phyloP scores from a whole-genome alignment of 2,329 filamentous ascomycete species.

The Colletotrichum salicis region DNA sequence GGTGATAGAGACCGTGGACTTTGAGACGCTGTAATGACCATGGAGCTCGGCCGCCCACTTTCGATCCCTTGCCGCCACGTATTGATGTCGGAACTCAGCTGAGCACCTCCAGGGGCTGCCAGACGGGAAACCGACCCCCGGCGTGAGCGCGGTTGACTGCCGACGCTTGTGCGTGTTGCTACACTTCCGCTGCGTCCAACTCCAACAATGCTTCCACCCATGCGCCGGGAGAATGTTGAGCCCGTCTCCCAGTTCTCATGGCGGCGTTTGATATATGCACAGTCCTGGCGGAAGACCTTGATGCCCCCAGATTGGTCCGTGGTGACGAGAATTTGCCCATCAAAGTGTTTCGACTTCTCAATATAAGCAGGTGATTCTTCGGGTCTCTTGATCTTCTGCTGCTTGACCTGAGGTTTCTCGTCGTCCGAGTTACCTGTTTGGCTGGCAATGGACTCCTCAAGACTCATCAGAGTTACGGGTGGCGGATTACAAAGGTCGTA shows the following conservation, averaged over 20 bases:
- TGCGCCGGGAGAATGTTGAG: conserved; percentile 78
- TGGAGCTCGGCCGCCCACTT: conserved; percentile 51
- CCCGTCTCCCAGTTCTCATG: conserved; percentile 81
- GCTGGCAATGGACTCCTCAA: conserved; percentile 67
- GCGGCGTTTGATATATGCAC: conserved; percentile 81
- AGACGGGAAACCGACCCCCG: conserved; percentile 62
- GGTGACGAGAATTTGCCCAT: conserved; percentile 92
- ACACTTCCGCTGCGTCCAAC: conserved; percentile 67
- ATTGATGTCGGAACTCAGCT: conserved; percentile 76
- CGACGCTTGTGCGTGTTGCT: conserved; percentile 62
- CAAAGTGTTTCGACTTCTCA: conserved; percentile 77
- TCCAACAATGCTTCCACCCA: conserved; percentile 66
- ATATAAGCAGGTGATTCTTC: conserved; percentile 82
- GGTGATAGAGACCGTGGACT: conserved; percentile 68
- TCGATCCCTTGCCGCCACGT: conserved; percentile 82
- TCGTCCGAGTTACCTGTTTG: conserved; percentile 52
- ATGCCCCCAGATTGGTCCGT: conserved; percentile 89
- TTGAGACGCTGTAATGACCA: conserved; percentile 51
- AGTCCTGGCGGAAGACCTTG: conserved; percentile 96
- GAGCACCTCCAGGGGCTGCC: conserved; percentile 42
- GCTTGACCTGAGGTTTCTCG: conserved; percentile 38
- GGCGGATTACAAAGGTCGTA: conserved; percentile 97
- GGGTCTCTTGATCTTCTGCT: conserved; percentile 51
- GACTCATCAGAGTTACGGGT: conserved; percentile 82
- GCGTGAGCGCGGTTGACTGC: conserved; percentile 60